Evolutionary conservation across 2,329 filamentous ascomycete genomes (phyloP).

Genomic region (Pseudogymnoascus destructans): DNA sequence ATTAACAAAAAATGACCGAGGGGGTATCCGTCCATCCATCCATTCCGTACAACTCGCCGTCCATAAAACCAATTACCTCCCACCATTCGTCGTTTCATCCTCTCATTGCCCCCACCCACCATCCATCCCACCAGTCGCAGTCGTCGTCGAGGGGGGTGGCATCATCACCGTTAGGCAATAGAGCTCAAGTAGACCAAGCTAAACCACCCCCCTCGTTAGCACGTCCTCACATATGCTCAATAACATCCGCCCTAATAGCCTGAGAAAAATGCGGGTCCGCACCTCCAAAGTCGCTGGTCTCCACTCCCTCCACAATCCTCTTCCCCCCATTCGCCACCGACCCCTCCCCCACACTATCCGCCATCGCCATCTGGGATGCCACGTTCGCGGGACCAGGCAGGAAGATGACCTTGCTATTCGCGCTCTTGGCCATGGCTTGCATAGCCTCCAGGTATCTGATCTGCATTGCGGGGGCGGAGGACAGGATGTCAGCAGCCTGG

Average conservation of each 20-base stretch:
- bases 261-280: conserved; percentile 55
- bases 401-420: conserved; percentile 81
- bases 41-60: not conserved
- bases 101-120: not conserved
- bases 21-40: not conserved
- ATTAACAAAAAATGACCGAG: not conserved
- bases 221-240: conserved; percentile 64
- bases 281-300: conserved; percentile 36
- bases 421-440: conserved; percentile 95
- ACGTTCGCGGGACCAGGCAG: conserved; percentile 56
- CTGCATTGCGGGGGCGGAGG: conserved; percentile 90
- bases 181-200: conserved; percentile 10
- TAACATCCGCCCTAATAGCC: conserved; percentile 66
- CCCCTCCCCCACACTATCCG: conserved; percentile 41
- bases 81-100: not conserved
- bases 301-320: conserved; percentile 24
- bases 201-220: not conserved
- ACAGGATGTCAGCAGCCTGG: conserved; percentile 86
- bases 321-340: conserved; percentile 36
- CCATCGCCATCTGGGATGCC: conserved; percentile 36
- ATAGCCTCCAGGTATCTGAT: conserved; percentile 96
- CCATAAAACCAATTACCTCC: not conserved
- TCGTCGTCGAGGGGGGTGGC: not conserved
- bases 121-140: not conserved
- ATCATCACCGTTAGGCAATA: not conserved